A percentile compares a stretch with the other conserved stretches of the same genome.
Conservation (phyloP, 225 moss, liverwort and hornwort genomes). For the Sphagnum contortum region DNA sequence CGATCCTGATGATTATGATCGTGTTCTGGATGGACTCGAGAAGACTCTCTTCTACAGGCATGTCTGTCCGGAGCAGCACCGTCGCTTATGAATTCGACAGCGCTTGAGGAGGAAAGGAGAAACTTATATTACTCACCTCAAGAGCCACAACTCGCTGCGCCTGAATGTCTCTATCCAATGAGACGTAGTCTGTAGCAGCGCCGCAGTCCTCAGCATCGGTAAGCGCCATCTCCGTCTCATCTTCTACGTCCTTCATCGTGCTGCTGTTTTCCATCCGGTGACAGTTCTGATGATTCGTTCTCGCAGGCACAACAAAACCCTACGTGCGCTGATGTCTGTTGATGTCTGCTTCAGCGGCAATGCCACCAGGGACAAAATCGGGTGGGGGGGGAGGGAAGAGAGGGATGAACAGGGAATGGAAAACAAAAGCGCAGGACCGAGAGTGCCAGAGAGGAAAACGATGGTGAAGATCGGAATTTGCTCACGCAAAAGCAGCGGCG, state of each 20-base stretch:
- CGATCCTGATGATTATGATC: no score
- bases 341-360: neutral
- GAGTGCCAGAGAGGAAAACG: no score
- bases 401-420: no score
- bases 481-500: no score
- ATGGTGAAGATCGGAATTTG: no score
- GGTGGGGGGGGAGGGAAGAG: neutral
- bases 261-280: neutral
- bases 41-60: no score
- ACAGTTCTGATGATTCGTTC: neutral
- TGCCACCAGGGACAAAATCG: neutral
- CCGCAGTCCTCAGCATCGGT: neutral
- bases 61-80: no score
- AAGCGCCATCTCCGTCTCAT: slow-evolving; percentile 7
- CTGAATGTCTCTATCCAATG: slow-evolving; percentile 14
- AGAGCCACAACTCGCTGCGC: slow-evolving; percentile 28
- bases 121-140: slow-evolving; percentile 16
- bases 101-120: neutral
- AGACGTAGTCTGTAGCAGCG: slow-evolving; percentile 2
- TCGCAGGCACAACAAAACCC: neutral
- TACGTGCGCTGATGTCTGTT: neutral
- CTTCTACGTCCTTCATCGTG: slow-evolving; percentile 4
- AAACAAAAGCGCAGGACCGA: no score
- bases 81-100: no score
- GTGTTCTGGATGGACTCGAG: no score